Conservation (phyloP, 2,329 filamentous ascomycete genomes). For the Orbilia brochopaga region DNA sequence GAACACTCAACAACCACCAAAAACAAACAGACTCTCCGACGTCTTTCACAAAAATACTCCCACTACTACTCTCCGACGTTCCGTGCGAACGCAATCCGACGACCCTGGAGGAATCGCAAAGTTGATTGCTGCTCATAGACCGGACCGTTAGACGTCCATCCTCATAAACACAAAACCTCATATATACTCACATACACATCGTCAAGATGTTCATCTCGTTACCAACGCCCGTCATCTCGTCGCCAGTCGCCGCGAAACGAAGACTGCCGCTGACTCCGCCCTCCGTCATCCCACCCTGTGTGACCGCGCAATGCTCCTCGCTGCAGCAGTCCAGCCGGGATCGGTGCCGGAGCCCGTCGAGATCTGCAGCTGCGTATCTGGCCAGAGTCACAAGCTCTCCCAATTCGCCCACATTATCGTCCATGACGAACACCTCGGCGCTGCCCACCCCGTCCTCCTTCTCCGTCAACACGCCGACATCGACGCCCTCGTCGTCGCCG, state of each 20-base stretch:
- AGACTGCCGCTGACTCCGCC: constrained; percentile 61
- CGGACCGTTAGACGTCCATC: constrained; percentile 11
- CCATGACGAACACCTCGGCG: constrained; percentile 49
- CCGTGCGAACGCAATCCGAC: no score
- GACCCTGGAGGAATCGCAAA: constrained; percentile 3
- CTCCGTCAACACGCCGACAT: constrained; percentile 55
- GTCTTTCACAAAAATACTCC: background rate
- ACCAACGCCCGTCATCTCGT: constrained; percentile 51
- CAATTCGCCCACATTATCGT: constrained; percentile 47
- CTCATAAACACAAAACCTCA: constrained; percentile 7
- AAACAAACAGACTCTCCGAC: constrained; percentile 14
- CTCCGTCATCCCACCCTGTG: constrained; percentile 60
- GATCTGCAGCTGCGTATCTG: constrained; percentile 59
- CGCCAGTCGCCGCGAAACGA: constrained; percentile 51
- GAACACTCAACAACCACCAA: constrained; percentile 13
- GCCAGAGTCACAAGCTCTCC: constrained; percentile 58
- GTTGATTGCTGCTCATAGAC: constrained; percentile 20
- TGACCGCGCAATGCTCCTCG: constrained; percentile 59
- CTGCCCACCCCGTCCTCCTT: constrained; percentile 48
- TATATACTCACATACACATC: constrained; percentile 18
- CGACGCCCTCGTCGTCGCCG: constrained; percentile 57
- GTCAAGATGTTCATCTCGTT: constrained; percentile 54
- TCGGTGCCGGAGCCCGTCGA: constrained; percentile 57
- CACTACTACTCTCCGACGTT: background rate
- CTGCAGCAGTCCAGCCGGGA: constrained; percentile 59